These are phyloP conservation scores for Gonium pectorale DNA, from an alignment of 139 green algal genomes.

Conservation along the genomic window DNA sequence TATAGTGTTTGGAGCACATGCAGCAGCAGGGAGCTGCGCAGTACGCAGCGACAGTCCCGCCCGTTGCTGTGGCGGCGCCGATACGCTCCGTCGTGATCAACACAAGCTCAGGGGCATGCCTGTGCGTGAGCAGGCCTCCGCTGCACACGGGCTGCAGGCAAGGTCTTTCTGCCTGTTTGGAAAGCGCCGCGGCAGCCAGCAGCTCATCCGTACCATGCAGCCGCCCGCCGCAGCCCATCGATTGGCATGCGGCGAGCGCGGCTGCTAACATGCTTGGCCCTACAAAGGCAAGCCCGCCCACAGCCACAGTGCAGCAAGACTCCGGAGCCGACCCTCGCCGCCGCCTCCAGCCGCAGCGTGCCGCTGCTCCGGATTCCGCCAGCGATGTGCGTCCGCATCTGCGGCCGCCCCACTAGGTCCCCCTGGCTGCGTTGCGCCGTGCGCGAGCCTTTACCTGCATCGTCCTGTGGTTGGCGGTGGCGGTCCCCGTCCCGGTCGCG, in stretches of 20 bases:
- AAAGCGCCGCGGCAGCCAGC: too few species aligned
- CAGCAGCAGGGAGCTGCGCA: too few species aligned
- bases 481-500: neutral
- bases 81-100: neutral
- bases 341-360: too few species aligned
- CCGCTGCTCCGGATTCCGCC: too few species aligned
- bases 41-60: too few species aligned
- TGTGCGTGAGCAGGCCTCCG: too few species aligned
- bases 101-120: too few species aligned
- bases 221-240: slow-evolving; percentile 16
- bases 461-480: neutral
- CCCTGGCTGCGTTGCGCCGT: neutral
- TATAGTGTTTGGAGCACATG: too few species aligned
- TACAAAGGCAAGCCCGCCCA: neutral
- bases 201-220: neutral
- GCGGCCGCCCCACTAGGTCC: neutral
- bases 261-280: neutral
- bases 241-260: neutral
- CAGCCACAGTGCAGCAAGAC: neutral
- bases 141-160: too few species aligned
- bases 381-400: too few species aligned
- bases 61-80: neutral
- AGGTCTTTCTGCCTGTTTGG: too few species aligned
- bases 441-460: slow-evolving; percentile 31
- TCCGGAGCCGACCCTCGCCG: too few species aligned